Evolutionary conservation across 352 stramenopile species (phyloP), one percentile per base, ranked within the genome.

Genomic region (Phytophthora nicotianae): DNA sequence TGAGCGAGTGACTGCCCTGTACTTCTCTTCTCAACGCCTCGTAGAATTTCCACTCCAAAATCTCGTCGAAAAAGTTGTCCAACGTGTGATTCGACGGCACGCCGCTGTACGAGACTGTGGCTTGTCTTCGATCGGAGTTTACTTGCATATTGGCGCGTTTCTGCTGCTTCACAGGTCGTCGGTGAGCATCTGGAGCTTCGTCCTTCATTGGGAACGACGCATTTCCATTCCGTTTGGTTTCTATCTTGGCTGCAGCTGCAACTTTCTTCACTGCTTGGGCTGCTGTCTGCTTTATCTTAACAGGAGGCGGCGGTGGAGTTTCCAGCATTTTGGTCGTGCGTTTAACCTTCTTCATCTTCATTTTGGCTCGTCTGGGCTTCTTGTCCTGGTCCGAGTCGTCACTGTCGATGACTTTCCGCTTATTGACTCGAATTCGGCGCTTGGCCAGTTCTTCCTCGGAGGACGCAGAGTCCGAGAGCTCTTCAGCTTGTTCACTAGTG

Each of bases 31-130:
- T 69, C 40, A 96, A 58, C 4, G 81, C 67, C 2, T 90, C 81
- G 29, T 75, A 78, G 38, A 96, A 86, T 43, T 89, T 76, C 88
- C 88, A 96, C 61, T 90, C 79, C 11, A 96, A 58, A 62, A 96
- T 90, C 19, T 93, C 78, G 14, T 89, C 75, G 46, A 93, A 96
- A 59, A 96, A 95, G 57, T 90, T 85, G 33, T 81, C 85, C 11
- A 94, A 35, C 24, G 83, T 92, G 54, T 94, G 79, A 14, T 54
- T 83, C 10, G 73, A 74, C 26, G 62, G 75, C 2, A 62, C 41
- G 8, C 55, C 49, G 27, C 58, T 68, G 40, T 68, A 58, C 49
- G 64, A 67, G 2, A 55, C 37, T 13, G 50, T 47, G 0, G 51
- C 43, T n/a, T 65, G 49, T 45, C 59, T 68, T n/a, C 65, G 69